A percentile compares a stretch with the other conserved stretches of the same genome.
Conservation (phyloP, 169 alveolate genomes). For the Plasmodium vinckei region DNA sequence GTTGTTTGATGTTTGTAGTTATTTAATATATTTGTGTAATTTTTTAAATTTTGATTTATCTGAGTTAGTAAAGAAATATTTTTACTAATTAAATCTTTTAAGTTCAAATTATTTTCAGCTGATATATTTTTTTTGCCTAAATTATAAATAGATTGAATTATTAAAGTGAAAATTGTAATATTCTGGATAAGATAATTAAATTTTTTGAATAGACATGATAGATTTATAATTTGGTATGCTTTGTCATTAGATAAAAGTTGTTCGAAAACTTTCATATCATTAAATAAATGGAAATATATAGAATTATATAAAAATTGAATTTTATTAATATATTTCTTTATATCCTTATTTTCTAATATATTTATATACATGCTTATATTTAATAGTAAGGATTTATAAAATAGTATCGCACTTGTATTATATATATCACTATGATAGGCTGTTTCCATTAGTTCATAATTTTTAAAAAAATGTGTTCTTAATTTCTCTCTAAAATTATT, state of each 20-base stretch:
- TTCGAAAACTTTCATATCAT: slow-evolving; percentile 33
- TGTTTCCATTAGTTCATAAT: slow-evolving; percentile 49
- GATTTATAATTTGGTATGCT: slow-evolving; percentile 53
- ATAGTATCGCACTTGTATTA: slow-evolving; percentile 13
- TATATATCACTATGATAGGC: slow-evolving; percentile 62
- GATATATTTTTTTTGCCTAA: slow-evolving; percentile 19
- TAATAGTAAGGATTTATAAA: slow-evolving; percentile 31
- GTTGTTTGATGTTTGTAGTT: slow-evolving; percentile 16
- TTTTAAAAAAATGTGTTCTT: not conserved
- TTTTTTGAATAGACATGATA: slow-evolving; percentile 60
- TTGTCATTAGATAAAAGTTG: slow-evolving; percentile 32
- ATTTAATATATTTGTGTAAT: slow-evolving; percentile 30
- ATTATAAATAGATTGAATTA: slow-evolving; percentile 52
- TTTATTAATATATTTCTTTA: slow-evolving; percentile 22
- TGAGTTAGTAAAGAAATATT: slow-evolving; percentile 12
- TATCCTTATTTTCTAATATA: slow-evolving; percentile 14
- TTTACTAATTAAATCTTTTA: slow-evolving; percentile 25
- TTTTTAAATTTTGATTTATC: slow-evolving; percentile 30
- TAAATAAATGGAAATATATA: slow-evolving; percentile 11
- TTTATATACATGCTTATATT: slow-evolving; percentile 56
- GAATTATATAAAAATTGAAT: slow-evolving; percentile 30
- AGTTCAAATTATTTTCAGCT: slow-evolving; percentile 12
- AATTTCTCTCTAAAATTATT: not conserved
- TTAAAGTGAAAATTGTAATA: slow-evolving; percentile 46
- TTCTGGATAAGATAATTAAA: slow-evolving; percentile 64